These are phyloP conservation scores for Penicillium sp. DNA, from an alignment of 2,329 filamentous ascomycete species.

Conservation along the genomic window DNA sequence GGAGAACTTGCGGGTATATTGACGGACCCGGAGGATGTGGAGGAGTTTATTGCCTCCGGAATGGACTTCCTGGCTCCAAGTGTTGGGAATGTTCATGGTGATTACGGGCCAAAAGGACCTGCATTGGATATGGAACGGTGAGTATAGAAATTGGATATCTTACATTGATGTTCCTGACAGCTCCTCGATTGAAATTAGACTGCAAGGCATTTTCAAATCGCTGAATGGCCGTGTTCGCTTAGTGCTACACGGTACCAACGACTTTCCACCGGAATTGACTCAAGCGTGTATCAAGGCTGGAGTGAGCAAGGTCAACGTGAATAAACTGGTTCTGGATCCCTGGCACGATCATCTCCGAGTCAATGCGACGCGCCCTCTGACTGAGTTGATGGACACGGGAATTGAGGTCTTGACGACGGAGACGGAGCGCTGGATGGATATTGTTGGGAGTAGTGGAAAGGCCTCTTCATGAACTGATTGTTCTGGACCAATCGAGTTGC, in stretches of 20 bases:
- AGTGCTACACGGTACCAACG: slow-evolving; percentile 57
- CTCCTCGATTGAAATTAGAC: slow-evolving; percentile 23
- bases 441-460: slow-evolving; percentile 10
- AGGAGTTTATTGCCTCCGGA: slow-evolving; percentile 66
- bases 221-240: slow-evolving; percentile 49
- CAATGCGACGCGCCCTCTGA: slow-evolving; percentile 28
- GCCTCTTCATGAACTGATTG: not conserved
- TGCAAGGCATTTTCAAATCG: slow-evolving; percentile 48
- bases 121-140: slow-evolving; percentile 10
- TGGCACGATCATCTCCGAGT: slow-evolving; percentile 43
- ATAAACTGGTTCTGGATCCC: slow-evolving; percentile 51
- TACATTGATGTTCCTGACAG: not conserved
- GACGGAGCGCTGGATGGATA: slow-evolving; percentile 15
- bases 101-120: slow-evolving; percentile 52
- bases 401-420: slow-evolving; percentile 6
- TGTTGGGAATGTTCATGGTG: slow-evolving; percentile 69
- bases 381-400: slow-evolving; percentile 12
- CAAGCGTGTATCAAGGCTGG: slow-evolving; percentile 52
- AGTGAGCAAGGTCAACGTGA: slow-evolving; percentile 57
- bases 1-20: slow-evolving; percentile 58
- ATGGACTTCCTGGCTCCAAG: slow-evolving; percentile 70
- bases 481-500: too few relatives aligned
- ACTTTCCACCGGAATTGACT: slow-evolving; percentile 52
- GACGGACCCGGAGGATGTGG: slow-evolving; percentile 65
- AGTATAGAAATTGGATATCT: not conserved